Conservation (phyloP, 179 eudicot genomes). For the Silene noctiflora region DNA sequence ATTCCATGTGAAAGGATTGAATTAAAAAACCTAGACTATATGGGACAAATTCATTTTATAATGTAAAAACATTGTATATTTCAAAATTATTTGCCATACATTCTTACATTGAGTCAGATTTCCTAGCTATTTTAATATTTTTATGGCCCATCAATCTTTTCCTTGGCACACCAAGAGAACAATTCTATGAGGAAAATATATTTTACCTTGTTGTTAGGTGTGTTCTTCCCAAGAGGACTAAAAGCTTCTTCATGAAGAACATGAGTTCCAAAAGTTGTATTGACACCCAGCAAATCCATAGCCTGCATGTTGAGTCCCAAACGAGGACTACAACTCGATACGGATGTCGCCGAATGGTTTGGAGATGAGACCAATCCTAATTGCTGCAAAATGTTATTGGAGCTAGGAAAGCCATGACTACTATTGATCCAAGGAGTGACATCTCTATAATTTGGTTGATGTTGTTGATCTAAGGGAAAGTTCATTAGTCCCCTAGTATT, state of each 20-base stretch:
- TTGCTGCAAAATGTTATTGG: conserved; percentile 26
- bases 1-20: too few relatives aligned
- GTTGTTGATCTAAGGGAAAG: conserved; percentile 19
- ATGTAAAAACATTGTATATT: too few relatives aligned
- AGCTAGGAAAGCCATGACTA: conserved; percentile 15
- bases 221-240: conserved; percentile 22
- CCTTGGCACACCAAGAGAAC: too few relatives aligned
- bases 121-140: too few relatives aligned
- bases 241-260: conserved; percentile 29
- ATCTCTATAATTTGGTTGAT: not conserved
- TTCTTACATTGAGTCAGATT: too few relatives aligned
- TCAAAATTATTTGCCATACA: too few relatives aligned
- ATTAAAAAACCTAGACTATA: too few relatives aligned
- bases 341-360: conserved; percentile 26
- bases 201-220: conserved; percentile 27
- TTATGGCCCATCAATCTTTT: too few relatives aligned
- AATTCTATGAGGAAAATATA: not conserved
- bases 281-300: conserved; percentile 34
- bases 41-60: too few relatives aligned
- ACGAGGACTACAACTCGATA: conserved; percentile 31
- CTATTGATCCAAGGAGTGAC: conserved; percentile 10
- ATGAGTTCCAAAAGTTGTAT: conserved; percentile 28
- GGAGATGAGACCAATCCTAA: conserved; percentile 34
- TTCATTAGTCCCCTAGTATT: conserved; percentile 18
- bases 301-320: conserved; percentile 35